These are phyloP conservation scores for Salicornia ramosissima DNA, from an alignment of 148 eudicot genomes.

Conservation along the genomic window DNA sequence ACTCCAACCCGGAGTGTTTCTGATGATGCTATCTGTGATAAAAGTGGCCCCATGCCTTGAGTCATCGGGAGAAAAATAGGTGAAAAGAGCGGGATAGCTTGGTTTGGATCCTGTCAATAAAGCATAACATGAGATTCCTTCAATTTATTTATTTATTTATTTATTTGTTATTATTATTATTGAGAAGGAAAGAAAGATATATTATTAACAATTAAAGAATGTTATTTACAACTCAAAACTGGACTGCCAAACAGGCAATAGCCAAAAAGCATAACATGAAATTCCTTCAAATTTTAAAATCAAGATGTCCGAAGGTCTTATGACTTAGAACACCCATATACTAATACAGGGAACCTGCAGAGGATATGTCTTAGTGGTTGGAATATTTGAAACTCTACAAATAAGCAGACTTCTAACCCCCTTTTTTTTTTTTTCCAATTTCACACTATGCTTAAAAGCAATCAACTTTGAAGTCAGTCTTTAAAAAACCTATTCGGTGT, in stretches of 20 bases:
- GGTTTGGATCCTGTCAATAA: constrained; percentile 65
- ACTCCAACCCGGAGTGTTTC: constrained; percentile 87
- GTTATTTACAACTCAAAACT: no score
- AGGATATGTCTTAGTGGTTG: no score
- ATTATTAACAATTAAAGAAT: no score
- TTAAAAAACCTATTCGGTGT: not conserved
- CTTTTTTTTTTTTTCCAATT: not conserved
- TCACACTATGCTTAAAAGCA: not conserved
- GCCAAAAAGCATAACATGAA: no score
- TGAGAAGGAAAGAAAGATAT: no score
- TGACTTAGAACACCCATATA: not conserved
- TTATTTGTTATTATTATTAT: no score
- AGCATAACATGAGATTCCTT: not conserved
- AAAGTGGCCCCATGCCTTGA: constrained; percentile 76
- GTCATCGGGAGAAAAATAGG: constrained; percentile 86
- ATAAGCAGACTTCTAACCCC: no score
- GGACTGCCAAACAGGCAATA: no score
- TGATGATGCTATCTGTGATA: constrained; percentile 73
- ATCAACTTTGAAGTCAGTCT: not conserved
- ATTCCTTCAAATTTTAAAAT: no score
- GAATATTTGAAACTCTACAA: no score
- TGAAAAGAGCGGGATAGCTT: constrained; percentile 79
- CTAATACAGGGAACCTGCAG: not conserved
- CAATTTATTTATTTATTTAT: no score
- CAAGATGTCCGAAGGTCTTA: no score